phyloP scores from a whole-genome alignment of 1,284 basidiomycete species.

The Ganoderma boninense region DNA sequence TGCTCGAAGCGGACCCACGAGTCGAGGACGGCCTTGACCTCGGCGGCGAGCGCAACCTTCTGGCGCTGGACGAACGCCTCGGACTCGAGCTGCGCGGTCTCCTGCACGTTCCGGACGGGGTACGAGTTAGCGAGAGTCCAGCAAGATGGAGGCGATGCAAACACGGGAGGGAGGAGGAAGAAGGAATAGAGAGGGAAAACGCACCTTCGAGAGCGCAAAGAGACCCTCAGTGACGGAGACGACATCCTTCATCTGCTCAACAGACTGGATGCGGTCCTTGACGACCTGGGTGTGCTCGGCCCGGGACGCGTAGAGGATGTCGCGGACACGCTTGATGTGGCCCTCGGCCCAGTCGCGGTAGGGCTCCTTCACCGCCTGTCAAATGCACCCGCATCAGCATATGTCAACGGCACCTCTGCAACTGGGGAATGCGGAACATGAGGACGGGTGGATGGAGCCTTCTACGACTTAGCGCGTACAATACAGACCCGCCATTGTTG shows the following conservation, averaged over 20 bases:
- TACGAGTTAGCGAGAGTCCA: neutral
- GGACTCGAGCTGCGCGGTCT: slow-evolving; percentile 92
- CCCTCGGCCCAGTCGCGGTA: slow-evolving; percentile 94
- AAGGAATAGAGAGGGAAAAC: slow-evolving; percentile 28
- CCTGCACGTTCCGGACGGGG: slow-evolving; percentile 54
- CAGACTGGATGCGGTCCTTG: slow-evolving; percentile 90
- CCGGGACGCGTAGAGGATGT: slow-evolving; percentile 85
- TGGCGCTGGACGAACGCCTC: slow-evolving; percentile 93
- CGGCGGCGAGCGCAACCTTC: slow-evolving; percentile 86
- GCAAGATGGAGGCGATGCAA: too few relatives aligned
- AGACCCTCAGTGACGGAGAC: slow-evolving; percentile 90
- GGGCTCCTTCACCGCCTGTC: slow-evolving; percentile 67
- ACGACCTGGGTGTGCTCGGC: slow-evolving; percentile 94
- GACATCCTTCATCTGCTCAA: slow-evolving; percentile 94
- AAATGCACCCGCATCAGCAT: neutral
- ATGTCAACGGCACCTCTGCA: neutral
- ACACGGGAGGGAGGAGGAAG: neutral
- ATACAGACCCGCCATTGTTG: neutral
- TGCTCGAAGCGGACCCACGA: slow-evolving; percentile 99
- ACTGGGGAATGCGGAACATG: neutral
- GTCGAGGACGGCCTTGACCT: slow-evolving; percentile 96
- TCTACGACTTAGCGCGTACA: neutral
- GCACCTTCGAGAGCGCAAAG: slow-evolving; percentile 91
- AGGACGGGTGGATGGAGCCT: neutral
- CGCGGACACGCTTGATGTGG: slow-evolving; percentile 86